Conservation (phyloP, 768 basidiomycete genomes). For the Leccinellum albellum region DNA sequence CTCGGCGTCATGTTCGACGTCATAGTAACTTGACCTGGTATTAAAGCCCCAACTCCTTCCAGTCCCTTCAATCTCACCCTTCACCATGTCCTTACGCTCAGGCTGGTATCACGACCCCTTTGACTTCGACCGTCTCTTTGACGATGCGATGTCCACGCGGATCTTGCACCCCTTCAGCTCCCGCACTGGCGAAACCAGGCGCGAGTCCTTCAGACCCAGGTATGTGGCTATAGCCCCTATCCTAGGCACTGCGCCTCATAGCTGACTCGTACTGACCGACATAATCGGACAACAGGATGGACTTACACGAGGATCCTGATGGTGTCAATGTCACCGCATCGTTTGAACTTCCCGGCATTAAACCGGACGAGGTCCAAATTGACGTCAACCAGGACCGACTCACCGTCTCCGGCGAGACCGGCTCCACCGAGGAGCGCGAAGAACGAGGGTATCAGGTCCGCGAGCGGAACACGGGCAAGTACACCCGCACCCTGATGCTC, state of each 20-base stretch:
- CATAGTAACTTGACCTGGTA: neutral
- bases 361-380: conserved; percentile 48
- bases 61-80: neutral
- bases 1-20: conserved; percentile 5
- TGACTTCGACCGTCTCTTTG: conserved; percentile 44
- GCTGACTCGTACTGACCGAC: neutral
- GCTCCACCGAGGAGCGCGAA: conserved; percentile 30
- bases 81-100: conserved; percentile 24
- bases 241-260: conserved; percentile 9
- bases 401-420: conserved; percentile 48
- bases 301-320: conserved; percentile 48
- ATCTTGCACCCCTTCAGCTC: conserved; percentile 14
- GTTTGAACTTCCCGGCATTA: conserved; percentile 57
- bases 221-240: conserved; percentile 8
- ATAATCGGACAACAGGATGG: conserved; percentile 40
- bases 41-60: neutral
- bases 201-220: conserved; percentile 32
- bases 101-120: conserved; percentile 38
- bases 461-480: conserved; percentile 48
- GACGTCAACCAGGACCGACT: conserved; percentile 50
- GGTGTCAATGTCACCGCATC: conserved; percentile 48
- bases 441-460: conserved; percentile 34
- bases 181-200: conserved; percentile 8
- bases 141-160: conserved; percentile 34
- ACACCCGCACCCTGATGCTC: conserved; percentile 45